Evolutionary conservation across 257 asterid genomes (phyloP).

Genomic region (Solanum chilense): DNA sequence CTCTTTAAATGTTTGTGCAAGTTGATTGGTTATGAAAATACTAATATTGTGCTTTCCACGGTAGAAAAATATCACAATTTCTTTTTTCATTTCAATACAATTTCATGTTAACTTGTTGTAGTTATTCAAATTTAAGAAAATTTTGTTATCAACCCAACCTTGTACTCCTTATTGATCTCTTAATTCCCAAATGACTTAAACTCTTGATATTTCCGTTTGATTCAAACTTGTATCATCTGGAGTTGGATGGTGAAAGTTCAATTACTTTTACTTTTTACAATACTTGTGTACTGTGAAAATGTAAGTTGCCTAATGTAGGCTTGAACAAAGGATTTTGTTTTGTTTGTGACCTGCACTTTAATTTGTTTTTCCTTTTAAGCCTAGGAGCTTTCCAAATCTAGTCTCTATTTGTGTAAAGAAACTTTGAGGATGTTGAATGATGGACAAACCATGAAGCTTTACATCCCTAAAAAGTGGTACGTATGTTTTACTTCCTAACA

Average conservation of each 20-base stretch:
- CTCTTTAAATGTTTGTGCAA: neutral
- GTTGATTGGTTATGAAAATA: too few species aligned
- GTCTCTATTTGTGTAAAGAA: neutral
- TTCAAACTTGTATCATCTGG: neutral
- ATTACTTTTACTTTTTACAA: neutral
- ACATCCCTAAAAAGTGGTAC: conserved; percentile 60
- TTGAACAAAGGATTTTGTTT: neutral
- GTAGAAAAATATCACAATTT: neutral
- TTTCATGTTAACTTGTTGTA: neutral
- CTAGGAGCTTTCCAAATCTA: neutral
- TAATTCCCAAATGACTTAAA: neutral
- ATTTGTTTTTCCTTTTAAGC: neutral
- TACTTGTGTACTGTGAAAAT: neutral
- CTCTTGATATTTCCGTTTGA: neutral
- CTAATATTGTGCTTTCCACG: too few species aligned
- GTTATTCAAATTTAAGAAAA: neutral
- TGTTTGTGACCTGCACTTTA: neutral
- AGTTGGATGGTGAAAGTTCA: neutral
- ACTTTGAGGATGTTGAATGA: conserved; percentile 51
- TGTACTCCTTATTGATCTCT: neutral
- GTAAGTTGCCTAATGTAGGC: neutral
- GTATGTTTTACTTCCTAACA: neutral
- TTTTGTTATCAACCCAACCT: neutral
- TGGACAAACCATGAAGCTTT: conserved; percentile 57
- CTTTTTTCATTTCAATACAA: neutral